Evolutionary conservation across 2,329 filamentous ascomycete genomes (phyloP), one percentile per base, ranked within the genome.

Genomic region (Fonsecaea multimorphosa): DNA sequence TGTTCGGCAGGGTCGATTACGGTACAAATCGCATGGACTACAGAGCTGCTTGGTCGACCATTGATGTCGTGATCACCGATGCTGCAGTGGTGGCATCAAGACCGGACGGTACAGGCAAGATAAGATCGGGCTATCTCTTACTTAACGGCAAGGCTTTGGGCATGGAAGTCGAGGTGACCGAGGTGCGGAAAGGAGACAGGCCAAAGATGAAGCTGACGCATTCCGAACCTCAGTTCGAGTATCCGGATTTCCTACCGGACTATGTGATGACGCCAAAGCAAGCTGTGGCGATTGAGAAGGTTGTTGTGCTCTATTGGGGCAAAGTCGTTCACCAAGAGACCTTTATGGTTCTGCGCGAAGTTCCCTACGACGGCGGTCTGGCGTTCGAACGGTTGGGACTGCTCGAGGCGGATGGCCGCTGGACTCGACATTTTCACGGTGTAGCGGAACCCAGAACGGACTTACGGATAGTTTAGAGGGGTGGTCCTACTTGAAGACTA

Each of bases 281-380:
- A 38, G 29, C 34, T 24, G 54, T 27, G 12, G 19, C 54, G 12
- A 27, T 57, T 4, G 34, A 57, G 32, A 57, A 57, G 34, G 54
- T 57, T 22, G 22, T 38, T 38, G 29, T 57, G 29, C 54, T 57
- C 22, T 57, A 57, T n/a, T 57, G 54, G 54, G 54, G 32, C 7
- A 16, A n/a, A 7, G 19, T 57, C 27, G 54, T 57, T 7, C 4
- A 38, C 32, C 12, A 57, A 31, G n/a, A 57, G 19, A 38, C 34
- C 1, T 57, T 57, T 27, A 57, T 57, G 54, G 32, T 57, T 57
- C 12, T 57, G n/a, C 32, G 34, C 12, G 7, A 38, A 16, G 16
- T 57, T 5, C 54, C 34, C 14, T 22, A 12, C n/a, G 54, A 38
- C 31, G 54, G 31, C 31, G 54, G 22, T 12, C 2, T 34, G 31